Percentiles rank a stretch among this genome's conserved stretches.
These are phyloP conservation scores for Salvia rosmarinus DNA, from an alignment of 257 asterid genomes.

Conservation along the genomic window DNA sequence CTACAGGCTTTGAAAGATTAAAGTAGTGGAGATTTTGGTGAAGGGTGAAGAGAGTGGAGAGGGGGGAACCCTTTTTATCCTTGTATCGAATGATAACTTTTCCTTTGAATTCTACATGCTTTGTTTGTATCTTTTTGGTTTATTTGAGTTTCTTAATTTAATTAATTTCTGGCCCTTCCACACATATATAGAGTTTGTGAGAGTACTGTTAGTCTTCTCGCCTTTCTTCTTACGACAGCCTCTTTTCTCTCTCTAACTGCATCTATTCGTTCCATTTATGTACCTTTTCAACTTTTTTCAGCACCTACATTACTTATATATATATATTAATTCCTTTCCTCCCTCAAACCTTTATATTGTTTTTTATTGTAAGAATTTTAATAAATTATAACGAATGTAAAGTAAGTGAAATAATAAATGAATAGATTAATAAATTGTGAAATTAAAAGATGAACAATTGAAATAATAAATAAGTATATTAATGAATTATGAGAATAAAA, in stretches of 20 bases:
- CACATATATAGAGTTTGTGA: constrained; percentile 36
- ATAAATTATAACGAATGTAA: too few species aligned
- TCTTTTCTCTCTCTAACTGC: constrained; percentile 34
- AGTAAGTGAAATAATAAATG: too few species aligned
- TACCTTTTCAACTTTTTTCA: constrained; percentile 29
- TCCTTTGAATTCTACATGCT: constrained; percentile 37
- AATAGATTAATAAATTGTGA: too few species aligned
- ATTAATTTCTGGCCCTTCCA: neutral
- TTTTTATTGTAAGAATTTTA: too few species aligned
- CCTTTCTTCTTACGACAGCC: constrained; percentile 65
- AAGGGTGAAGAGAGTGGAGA: constrained; percentile 41
- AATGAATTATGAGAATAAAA: too few species aligned
- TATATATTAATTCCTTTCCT: too few species aligned
- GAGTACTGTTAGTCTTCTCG: constrained; percentile 46
- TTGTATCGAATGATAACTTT: constrained; percentile 32
- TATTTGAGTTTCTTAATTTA: constrained; percentile 22
- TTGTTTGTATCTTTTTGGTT: constrained; percentile 48
- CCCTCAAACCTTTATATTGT: neutral
- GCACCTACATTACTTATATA: neutral
- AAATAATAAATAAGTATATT: too few species aligned
- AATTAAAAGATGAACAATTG: too few species aligned
- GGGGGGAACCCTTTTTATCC: constrained; percentile 49
- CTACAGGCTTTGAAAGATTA: neutral
- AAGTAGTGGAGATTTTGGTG: constrained; percentile 31
- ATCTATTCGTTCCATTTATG: constrained; percentile 35